Evolutionary conservation across 2,329 filamentous ascomycete genomes (phyloP).

Genomic region (Cladosporium sp.): DNA sequence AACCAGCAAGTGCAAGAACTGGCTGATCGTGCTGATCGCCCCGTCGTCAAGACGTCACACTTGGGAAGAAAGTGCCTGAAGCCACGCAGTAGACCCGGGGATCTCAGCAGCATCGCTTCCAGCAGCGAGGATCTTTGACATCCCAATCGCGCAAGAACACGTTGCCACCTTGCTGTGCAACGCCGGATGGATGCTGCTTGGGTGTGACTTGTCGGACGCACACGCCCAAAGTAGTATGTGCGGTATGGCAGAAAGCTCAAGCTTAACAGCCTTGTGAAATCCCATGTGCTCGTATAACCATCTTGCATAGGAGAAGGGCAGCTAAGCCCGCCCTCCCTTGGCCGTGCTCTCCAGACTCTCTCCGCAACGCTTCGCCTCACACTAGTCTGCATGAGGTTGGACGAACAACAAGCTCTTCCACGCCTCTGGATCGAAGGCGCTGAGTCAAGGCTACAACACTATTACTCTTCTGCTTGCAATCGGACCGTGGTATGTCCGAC

Average conservation of each 20-base stretch:
- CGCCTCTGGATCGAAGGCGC: neutral
- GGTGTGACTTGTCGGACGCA: neutral
- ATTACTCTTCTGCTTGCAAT: neutral
- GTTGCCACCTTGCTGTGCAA: constrained; percentile 2
- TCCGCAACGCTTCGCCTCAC: constrained; percentile 4
- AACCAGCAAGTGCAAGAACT: neutral
- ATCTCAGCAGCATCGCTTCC: constrained; percentile 1
- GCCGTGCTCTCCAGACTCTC: neutral
- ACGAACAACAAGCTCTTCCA: constrained; percentile 2
- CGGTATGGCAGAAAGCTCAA: neutral
- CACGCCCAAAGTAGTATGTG: neutral
- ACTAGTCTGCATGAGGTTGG: neutral
- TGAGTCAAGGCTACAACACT: constrained; percentile 2
- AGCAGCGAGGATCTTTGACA: constrained; percentile 1
- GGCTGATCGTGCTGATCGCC: constrained; percentile 16
- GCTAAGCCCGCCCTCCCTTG: neutral
- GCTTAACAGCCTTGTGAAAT: neutral
- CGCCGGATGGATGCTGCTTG: neutral
- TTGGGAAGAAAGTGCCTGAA: neutral
- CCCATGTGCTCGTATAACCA: neutral
- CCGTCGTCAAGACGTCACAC: constrained; percentile 13
- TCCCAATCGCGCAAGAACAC: constrained; percentile 10
- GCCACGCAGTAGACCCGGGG: constrained; percentile 11
- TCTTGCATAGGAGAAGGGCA: neutral
- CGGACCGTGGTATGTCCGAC: constrained; percentile 6